phyloP scores from a whole-genome alignment of 2,329 filamentous ascomycete species.

The Epichloe gansuensis region DNA sequence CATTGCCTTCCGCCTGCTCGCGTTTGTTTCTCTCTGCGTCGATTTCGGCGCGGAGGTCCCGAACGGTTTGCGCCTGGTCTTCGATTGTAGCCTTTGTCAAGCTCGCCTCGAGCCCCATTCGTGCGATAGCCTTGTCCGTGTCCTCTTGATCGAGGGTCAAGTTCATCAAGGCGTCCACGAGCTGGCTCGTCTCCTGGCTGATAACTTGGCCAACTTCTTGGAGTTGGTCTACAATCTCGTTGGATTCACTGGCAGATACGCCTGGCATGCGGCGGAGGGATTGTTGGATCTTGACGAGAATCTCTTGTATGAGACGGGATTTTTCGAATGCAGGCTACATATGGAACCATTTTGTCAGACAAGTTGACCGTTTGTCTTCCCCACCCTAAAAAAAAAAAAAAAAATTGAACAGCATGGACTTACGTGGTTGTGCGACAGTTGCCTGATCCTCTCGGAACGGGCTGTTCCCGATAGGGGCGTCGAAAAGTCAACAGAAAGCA shows the following conservation, averaged over 20 bases:
- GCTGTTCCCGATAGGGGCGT: slow-evolving; percentile 25
- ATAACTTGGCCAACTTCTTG: slow-evolving; percentile 26
- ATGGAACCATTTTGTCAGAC: not conserved
- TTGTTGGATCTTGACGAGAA: slow-evolving; percentile 26
- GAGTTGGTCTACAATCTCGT: slow-evolving; percentile 22
- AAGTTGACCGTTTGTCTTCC: not conserved
- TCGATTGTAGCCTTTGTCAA: slow-evolving; percentile 22
- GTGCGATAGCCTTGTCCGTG: slow-evolving; percentile 24
- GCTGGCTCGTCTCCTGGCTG: slow-evolving; percentile 26
- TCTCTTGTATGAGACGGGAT: slow-evolving; percentile 21
- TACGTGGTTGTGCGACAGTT: slow-evolving; percentile 28
- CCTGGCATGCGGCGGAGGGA: slow-evolving; percentile 28
- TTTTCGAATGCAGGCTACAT: slow-evolving; percentile 24
- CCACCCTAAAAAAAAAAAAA: not conserved
- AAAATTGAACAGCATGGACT: slow-evolving; percentile 8
- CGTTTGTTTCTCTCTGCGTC: slow-evolving; percentile 20
- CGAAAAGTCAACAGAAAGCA: slow-evolving; percentile 28
- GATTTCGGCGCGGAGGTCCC: slow-evolving; percentile 20
- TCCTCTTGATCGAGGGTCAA: slow-evolving; percentile 26
- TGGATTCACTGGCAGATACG: slow-evolving; percentile 22
- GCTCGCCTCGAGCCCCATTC: slow-evolving; percentile 27
- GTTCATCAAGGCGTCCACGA: slow-evolving; percentile 26
- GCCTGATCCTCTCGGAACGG: slow-evolving; percentile 24
- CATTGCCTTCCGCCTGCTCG: slow-evolving; percentile 16
- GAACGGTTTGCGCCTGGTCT: slow-evolving; percentile 20